Base-by-base conservation (phyloP, 352 stramenopile genomes). In the Aphanomyces euteiches region DNA sequence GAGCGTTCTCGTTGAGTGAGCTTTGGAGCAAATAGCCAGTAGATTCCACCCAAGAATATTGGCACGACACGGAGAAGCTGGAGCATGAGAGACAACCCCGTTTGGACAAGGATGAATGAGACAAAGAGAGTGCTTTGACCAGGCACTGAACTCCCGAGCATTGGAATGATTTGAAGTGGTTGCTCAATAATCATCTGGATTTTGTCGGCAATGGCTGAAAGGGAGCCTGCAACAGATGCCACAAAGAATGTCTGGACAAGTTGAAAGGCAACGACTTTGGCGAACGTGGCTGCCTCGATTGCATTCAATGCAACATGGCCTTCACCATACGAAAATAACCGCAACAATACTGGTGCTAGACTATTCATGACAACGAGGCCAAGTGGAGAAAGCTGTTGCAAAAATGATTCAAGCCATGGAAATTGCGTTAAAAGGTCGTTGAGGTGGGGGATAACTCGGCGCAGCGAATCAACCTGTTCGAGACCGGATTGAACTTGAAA, bases 181-280 rank as follows among this genome's bases (percentile, higher is more conserved):
- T 70, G 40, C 40, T 70, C 8, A 4, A 56, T 15, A 63, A 89
- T 75, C 15, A 75, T 79, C 54, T 60, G 66, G 5, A 84, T 81
- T 50, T 90, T 81, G 58, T 93, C 80, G 48, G 89, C 74, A 47
- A 93, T 74, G 12, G 79, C 56, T 56, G 83, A 78, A 28, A 90
- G 77, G 13, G 85, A 89, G 3, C 85, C 85, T 5, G 81, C 82
- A 7, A 93, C 75, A 19, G 79, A 80, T 37, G 85, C 85, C 38
- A 93, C 83, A 65, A 93, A 93, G 53, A 93, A 93, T 78, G 90
- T 89, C 72, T 91, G 83, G 67, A 93, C 85, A 37, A 89, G 76
- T 72, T 93, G 85, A 64, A 84, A 87, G 69, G 79, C 84, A 3
- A 93, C 64, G 39, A 61, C 53, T 61, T 93, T 93, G 13, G 79